These are phyloP conservation scores for Pichia sp. DNA, from an alignment of 1,139 yeast species.

Conservation along the genomic window DNA sequence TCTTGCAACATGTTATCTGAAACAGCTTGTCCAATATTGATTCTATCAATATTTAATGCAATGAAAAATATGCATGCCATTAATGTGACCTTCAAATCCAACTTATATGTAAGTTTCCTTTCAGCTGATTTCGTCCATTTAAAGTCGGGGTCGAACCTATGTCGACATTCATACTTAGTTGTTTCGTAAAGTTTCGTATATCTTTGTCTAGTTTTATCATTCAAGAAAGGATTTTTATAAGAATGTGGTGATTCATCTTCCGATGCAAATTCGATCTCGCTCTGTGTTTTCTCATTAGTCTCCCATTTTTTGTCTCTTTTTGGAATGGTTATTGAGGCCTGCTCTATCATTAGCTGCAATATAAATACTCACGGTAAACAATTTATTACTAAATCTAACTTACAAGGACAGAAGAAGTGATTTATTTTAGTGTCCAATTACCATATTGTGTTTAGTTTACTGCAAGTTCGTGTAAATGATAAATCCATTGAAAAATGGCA, in stretches of 20 bases:
- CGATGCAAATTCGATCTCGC: background rate
- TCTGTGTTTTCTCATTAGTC: no score
- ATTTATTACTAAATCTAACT: no score
- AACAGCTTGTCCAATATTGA: slow-evolving; percentile 43
- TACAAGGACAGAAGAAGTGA: no score
- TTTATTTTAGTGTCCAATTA: no score
- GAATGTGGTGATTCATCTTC: slow-evolving; percentile 10
- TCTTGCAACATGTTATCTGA: slow-evolving; percentile 42
- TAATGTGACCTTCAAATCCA: slow-evolving; percentile 39
- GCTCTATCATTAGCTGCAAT: no score
- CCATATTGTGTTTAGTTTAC: no score
- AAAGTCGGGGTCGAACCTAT: slow-evolving; percentile 41
- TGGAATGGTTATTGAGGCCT: no score
- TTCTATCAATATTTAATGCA: slow-evolving; percentile 46
- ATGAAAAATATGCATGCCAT: slow-evolving; percentile 45
- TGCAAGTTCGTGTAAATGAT: no score
- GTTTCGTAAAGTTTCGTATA: slow-evolving; percentile 36
- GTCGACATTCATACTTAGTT: slow-evolving; percentile 39
- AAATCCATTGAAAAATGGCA: no score
- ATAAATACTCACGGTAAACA: no score
- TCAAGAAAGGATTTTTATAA: slow-evolving; percentile 28
- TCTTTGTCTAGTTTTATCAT: slow-evolving; percentile 35
- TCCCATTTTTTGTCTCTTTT: no score
- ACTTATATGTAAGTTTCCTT: slow-evolving; percentile 32
- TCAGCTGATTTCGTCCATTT: slow-evolving; percentile 41